phyloP scores from a whole-genome alignment of 306 rosid species.

The Glycine tomentella region DNA sequence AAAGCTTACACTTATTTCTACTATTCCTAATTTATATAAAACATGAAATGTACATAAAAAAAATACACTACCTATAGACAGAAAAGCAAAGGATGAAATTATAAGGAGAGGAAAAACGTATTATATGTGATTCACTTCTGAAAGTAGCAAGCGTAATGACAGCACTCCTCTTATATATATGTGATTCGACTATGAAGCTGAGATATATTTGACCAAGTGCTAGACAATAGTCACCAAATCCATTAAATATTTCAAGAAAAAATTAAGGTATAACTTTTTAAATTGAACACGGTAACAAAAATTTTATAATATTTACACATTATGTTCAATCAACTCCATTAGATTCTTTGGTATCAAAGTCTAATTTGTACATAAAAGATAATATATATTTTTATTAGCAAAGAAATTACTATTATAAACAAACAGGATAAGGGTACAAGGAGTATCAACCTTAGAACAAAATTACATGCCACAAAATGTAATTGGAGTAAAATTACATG shows the following conservation, averaged over 20 bases:
- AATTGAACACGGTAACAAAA: no score
- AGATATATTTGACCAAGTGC: conserved; percentile 37
- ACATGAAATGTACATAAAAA: background rate
- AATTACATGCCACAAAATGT: no score
- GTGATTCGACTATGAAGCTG: conserved; percentile 21
- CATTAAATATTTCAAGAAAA: conserved; percentile 26
- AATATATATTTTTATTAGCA: no score
- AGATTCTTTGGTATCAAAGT: background rate
- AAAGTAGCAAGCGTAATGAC: conserved; percentile 6
- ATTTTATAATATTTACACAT: no score
- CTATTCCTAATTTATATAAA: no score
- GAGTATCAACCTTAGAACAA: no score
- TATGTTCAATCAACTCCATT: no score
- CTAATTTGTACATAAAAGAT: background rate
- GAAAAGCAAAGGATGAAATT: background rate
- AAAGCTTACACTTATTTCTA: no score
- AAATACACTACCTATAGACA: background rate
- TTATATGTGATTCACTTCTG: no score
- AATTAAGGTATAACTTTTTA: background rate
- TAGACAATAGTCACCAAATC: conserved; percentile 42
- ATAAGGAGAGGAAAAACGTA: background rate
- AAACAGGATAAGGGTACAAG: no score
- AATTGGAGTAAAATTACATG: no score
- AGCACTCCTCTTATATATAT: conserved; percentile 2
- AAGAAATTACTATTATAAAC: no score